Conservation (phyloP, 1,284 basidiomycete genomes). For the Papiliotrema laurentii region DNA sequence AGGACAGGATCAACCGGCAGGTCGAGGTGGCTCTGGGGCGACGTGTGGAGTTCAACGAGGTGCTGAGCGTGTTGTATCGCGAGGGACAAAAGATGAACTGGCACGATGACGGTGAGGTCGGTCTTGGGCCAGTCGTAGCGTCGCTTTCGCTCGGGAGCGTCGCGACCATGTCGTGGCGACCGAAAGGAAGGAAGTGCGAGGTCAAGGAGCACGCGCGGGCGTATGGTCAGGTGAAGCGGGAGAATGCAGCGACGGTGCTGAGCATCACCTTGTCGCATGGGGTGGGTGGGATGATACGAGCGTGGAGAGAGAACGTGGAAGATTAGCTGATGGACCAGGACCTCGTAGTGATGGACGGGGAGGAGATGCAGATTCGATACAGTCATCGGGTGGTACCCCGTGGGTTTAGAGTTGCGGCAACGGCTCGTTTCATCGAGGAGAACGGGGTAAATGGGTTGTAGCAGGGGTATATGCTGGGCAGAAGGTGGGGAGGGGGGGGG, state of each 20-base stretch:
- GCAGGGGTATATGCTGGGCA: background rate
- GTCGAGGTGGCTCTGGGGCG: conserved; percentile 17
- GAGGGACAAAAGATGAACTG: conserved; percentile 46
- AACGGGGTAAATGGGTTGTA: background rate
- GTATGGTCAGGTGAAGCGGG: background rate
- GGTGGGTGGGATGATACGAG: conserved; percentile 23
- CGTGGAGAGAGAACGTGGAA: background rate
- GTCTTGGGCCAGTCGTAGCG: conserved; percentile 39
- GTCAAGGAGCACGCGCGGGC: background rate
- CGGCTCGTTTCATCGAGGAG: conserved; percentile 16
- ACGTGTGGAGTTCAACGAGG: conserved; percentile 35
- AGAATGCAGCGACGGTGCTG: conserved; percentile 5
- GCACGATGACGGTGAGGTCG: conserved; percentile 45
- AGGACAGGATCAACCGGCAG: conserved; percentile 15
- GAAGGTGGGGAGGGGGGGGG: too few species aligned
- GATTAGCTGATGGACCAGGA: conserved; percentile 19
- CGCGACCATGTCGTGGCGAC: conserved; percentile 38
- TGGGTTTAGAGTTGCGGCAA: conserved; percentile 35
- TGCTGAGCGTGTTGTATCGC: conserved; percentile 40
- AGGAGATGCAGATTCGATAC: conserved; percentile 31
- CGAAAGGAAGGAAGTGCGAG: conserved; percentile 10
- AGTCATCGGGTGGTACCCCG: conserved; percentile 33
- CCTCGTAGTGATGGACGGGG: conserved; percentile 37
- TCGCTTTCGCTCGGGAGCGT: conserved; percentile 32
- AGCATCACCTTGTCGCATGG: conserved; percentile 27